Evolutionary conservation across 495 filamentous ascomycete species (phyloP), one percentile per base, ranked within the genome.

Genomic region (Collariella sp.): DNA sequence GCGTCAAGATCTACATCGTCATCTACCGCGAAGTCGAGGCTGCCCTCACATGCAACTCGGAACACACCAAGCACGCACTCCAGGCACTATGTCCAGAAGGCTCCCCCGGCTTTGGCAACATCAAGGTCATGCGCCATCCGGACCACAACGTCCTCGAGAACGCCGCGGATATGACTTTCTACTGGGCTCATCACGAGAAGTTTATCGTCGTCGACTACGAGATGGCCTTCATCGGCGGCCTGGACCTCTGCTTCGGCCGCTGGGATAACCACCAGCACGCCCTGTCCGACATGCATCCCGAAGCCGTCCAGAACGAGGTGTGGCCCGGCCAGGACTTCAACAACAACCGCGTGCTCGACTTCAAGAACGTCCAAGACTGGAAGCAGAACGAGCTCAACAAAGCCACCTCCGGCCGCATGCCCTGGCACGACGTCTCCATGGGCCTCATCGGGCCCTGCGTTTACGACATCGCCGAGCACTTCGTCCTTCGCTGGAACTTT

Each of bases 121-220:
- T 97, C 67, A 77, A 70, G 7, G 78, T 95, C 33, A 85, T 97
- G 83, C 82, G 91, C 22, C 91, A 97, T 70, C 91, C 91, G 2
- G 91, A 98, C 66, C 91, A 98, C 68, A 95, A 95, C 59, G 78
- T 95, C 33, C 80, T 97, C 38, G 89, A 95, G 61, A 96, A 97
- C 65, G 87, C 83, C 1, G 88, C 87, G 9, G 91, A 97, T 56
- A 95, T 95, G 90, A 96, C 89, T 0, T 87, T 96, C 63, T 96
- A 96, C 70, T 97, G 91, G 91, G 91, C 91, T 0, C 91, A 97
- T 65, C 91, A 97, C 65, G 91, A 97, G 64, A 97, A 97, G 62
- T 88, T 96, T 70, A 83, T 96, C 49, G 88, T 97, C 29, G 85
- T 96, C 49, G 91, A 97, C 70, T 94, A 95, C 68, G 79, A 80